These are phyloP conservation scores for Penicillium longicatenatum DNA, from an alignment of 495 filamentous ascomycete species.

Conservation along the genomic window DNA sequence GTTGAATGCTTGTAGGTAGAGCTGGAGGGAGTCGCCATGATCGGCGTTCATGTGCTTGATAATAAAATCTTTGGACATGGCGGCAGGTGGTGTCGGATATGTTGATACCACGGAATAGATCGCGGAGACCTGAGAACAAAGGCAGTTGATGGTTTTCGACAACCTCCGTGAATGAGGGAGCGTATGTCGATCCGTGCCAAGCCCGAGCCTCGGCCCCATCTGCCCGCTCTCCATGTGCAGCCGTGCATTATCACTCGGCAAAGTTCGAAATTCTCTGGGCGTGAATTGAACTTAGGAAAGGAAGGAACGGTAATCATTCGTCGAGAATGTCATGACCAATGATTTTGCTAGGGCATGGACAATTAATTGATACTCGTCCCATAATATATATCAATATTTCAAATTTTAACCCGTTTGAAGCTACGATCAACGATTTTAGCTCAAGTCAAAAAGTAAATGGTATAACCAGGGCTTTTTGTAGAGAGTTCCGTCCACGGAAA, in stretches of 20 bases:
- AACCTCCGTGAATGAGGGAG: not conserved
- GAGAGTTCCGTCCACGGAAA: too few relatives aligned
- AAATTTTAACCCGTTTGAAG: too few relatives aligned
- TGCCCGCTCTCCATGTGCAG: not conserved
- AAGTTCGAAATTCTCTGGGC: not conserved
- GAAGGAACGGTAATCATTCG: not conserved
- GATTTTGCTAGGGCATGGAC: too few relatives aligned
- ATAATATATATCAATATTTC: too few relatives aligned
- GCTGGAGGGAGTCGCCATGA: conserved; percentile 64
- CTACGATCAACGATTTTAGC: too few relatives aligned
- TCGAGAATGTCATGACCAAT: too few relatives aligned
- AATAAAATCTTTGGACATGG: conserved; percentile 59
- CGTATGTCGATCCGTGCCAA: not conserved
- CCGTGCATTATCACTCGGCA: not conserved
- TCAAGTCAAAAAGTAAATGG: too few relatives aligned
- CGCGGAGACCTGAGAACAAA: not conserved
- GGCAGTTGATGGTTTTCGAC: not conserved
- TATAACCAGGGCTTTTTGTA: too few relatives aligned
- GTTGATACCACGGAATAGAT: not conserved
- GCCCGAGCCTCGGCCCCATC: not conserved
- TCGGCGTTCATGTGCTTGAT: conserved; percentile 80
- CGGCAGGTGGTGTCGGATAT: not conserved
- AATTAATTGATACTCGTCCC: too few relatives aligned
- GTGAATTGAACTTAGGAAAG: not conserved
- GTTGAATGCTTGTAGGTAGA: conserved; percentile 66